These are phyloP conservation scores for Vaccinium corymbosum DNA, from an alignment of 148 eudicot species.

Conservation along the genomic window DNA sequence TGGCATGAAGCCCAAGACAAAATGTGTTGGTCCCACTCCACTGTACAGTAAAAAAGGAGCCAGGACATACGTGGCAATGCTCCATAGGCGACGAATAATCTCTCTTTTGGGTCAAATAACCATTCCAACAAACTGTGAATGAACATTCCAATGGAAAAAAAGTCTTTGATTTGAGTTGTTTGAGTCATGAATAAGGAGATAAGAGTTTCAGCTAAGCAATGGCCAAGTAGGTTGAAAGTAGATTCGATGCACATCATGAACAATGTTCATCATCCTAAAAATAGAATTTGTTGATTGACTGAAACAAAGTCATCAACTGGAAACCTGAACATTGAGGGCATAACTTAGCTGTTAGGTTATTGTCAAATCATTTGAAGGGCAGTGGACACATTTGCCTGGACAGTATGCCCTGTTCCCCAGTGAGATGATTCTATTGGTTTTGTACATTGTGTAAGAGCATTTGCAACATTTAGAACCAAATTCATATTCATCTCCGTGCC, in stretches of 20 bases:
- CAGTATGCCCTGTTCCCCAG: neutral
- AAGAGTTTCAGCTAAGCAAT: neutral
- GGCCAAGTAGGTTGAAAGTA: neutral
- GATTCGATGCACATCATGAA: neutral
- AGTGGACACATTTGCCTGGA: neutral
- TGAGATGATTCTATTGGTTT: neutral
- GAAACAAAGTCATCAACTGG: neutral
- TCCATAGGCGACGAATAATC: no score
- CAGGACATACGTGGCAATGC: no score
- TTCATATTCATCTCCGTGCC: no score
- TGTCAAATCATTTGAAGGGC: constrained; percentile 3
- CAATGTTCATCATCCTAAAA: neutral
- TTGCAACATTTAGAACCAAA: no score
- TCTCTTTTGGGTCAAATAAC: neutral
- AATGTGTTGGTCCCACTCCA: no score
- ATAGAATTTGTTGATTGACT: neutral
- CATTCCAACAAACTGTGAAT: neutral
- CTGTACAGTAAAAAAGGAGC: no score
- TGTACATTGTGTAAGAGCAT: neutral
- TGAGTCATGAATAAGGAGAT: no score
- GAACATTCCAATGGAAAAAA: neutral
- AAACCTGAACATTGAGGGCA: neutral
- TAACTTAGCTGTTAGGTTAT: neutral
- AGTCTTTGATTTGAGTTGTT: neutral
- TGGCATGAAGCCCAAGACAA: no score